phyloP scores from a whole-genome alignment of 352 stramenopile species.

The Pythium coloratum region DNA sequence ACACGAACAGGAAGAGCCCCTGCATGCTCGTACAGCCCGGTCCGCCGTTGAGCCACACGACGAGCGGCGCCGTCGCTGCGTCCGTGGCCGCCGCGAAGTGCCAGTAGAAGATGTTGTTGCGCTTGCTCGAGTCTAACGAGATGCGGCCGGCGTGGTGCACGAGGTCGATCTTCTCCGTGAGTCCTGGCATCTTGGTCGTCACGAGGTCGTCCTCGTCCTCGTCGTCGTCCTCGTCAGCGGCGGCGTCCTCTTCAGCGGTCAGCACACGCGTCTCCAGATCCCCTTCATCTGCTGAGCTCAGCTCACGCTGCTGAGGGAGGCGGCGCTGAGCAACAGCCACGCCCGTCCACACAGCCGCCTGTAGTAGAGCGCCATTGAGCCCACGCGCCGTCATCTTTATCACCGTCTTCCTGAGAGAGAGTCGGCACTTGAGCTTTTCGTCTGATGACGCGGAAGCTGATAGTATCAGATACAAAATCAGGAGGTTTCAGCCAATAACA shows the following conservation, averaged over 20 bases:
- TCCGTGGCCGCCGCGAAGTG: constrained; percentile 57
- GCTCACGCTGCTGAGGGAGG: constrained; percentile 1
- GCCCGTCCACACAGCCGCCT: background rate
- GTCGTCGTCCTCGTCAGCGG: constrained; percentile 1
- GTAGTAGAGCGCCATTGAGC: background rate
- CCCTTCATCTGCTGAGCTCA: background rate
- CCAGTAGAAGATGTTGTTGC: constrained; percentile 82
- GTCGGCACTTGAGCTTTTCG: background rate
- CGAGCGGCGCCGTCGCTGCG: constrained; percentile 51
- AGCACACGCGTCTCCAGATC: background rate
- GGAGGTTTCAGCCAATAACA: background rate
- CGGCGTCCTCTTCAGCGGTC: background rate
- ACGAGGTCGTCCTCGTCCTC: constrained; percentile 41
- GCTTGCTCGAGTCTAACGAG: constrained; percentile 40
- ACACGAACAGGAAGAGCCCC: constrained; percentile 64
- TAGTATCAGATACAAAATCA: constrained; percentile 12
- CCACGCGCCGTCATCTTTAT: background rate
- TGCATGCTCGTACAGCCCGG: constrained; percentile 84
- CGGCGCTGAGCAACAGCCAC: constrained; percentile 15
- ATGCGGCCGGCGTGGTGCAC: constrained; percentile 70
- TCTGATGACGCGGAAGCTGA: constrained; percentile 13
- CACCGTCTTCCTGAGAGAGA: background rate
- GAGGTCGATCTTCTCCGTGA: constrained; percentile 51
- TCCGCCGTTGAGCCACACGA: constrained; percentile 82
- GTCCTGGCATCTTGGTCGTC: constrained; percentile 41